phyloP scores from a whole-genome alignment of 495 filamentous ascomycete species.

The Aspergillus cristatus region DNA sequence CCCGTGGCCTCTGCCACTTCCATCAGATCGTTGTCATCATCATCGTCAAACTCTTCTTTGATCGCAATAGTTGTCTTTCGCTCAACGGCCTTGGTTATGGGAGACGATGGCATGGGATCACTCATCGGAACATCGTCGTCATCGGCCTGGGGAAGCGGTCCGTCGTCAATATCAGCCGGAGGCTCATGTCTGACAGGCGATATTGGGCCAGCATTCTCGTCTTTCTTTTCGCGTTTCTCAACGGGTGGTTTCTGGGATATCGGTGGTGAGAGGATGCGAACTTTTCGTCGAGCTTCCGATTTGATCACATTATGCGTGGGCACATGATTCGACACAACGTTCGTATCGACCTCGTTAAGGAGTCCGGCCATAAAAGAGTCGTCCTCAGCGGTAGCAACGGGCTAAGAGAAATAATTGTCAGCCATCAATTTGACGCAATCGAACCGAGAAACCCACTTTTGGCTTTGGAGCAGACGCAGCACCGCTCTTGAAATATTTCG shows the following conservation, averaged over 20 bases:
- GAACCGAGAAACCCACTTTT: constrained; percentile 48
- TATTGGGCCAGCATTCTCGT: constrained; percentile 34
- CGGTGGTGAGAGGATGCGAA: constrained; percentile 70
- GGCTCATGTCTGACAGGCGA: constrained; percentile 25
- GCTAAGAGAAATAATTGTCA: constrained; percentile 16
- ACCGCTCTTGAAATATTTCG: constrained; percentile 83
- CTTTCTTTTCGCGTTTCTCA: constrained; percentile 34
- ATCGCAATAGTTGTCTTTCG: constrained; percentile 52
- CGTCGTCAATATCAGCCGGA: constrained; percentile 40
- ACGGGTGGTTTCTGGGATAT: constrained; percentile 36
- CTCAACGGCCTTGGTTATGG: constrained; percentile 68
- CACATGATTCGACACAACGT: constrained; percentile 50
- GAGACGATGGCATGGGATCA: constrained; percentile 80
- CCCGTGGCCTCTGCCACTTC: constrained; percentile 70
- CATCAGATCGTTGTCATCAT: constrained; percentile 75
- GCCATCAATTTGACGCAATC: neutral
- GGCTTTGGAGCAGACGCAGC: constrained; percentile 60
- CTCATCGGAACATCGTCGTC: constrained; percentile 71
- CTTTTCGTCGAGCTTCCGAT: constrained; percentile 64
- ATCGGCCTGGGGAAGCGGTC: constrained; percentile 34
- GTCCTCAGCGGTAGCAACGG: constrained; percentile 65
- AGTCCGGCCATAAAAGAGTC: constrained; percentile 76
- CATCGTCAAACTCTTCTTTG: constrained; percentile 64
- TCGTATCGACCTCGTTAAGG: constrained; percentile 81
- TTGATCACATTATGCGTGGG: constrained; percentile 56